A percentile compares a stretch with the other conserved stretches of the same genome.
Evolutionary conservation across 2,329 filamentous ascomycete species (phyloP).

Genomic region (Trichoderma sp.): DNA sequence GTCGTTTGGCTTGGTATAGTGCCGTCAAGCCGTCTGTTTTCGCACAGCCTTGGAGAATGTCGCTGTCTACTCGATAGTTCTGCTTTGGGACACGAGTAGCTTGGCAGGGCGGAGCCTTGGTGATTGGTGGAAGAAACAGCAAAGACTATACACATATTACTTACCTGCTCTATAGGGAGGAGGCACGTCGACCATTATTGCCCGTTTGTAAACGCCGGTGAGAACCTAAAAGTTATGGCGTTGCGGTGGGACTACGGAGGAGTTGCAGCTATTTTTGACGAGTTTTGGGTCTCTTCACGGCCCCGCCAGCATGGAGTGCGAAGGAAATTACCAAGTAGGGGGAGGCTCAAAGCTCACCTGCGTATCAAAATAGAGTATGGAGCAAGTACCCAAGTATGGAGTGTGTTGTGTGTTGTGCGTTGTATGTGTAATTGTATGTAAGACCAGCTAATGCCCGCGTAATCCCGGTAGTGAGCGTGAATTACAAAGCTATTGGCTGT

Average conservation of each 20-base stretch:
- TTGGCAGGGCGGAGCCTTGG: not conserved
- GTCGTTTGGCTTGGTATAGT: not conserved
- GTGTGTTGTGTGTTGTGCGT: not conserved
- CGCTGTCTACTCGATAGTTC: not conserved
- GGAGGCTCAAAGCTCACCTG: not conserved
- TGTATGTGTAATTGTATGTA: not conserved
- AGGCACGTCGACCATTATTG: not conserved
- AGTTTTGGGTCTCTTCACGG: not conserved
- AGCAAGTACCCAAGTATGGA: not conserved
- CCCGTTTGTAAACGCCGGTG: not conserved
- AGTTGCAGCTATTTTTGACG: not conserved
- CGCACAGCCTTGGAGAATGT: not conserved
- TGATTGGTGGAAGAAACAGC: slow-evolving; percentile 15
- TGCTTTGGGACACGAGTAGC: not conserved
- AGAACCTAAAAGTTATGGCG: not conserved
- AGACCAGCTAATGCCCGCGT: not conserved
- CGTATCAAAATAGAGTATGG: not conserved
- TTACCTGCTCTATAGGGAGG: slow-evolving; percentile 6
- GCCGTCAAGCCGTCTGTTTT: slow-evolving; percentile 1
- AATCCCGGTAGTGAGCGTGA: not conserved
- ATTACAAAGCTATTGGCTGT: not conserved
- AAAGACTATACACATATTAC: not conserved
- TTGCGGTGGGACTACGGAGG: not conserved
- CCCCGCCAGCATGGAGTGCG: not conserved
- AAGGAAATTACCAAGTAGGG: not conserved